Base-by-base conservation (phyloP, 768 basidiomycete genomes). In the Mycena crocata region DNA sequence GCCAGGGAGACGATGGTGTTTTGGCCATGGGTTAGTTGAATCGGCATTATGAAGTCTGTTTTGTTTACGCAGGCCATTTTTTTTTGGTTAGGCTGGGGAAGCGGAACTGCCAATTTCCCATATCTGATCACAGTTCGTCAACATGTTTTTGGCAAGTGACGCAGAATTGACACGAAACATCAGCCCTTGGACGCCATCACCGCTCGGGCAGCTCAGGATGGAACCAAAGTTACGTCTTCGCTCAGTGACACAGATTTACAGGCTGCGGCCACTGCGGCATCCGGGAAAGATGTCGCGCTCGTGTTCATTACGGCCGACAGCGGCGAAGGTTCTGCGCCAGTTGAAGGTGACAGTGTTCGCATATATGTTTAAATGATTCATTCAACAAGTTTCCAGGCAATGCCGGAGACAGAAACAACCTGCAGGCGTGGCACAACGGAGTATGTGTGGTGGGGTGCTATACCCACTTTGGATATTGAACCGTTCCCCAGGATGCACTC, bases 11-110 rank as follows among this genome's bases (percentile, higher is more conserved):
- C 57, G 82, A 83, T 57, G 89, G 89, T 13, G 86, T 89, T 28
- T 79, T 92, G 6, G 89, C 85, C 0, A 86, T 89, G 84, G 90
- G 89, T 75, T 12, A 15, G 32, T 45, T n/a, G 82, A 81, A 82
- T 81, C 40, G 44, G 49, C 4, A 75, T 75, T 8, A 81, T 78
- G 2, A 19, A 37, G 7, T 45, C 24, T 54, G n/a, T n/a, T n/a
- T n/a, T n/a, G n/a, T n/a, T n/a, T n/a, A n/a, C n/a, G n/a, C n/a
- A n/a, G n/a, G n/a, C n/a, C n/a, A n/a, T n/a, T n/a, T n/a, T n/a
- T n/a, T n/a, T n/a, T n/a, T n/a, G n/a, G n/a, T 35, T 46, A 84
- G 83, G 82, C 6, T 84, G 83, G 83, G 83, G 83, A 37, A 81
- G 79, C 62, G 85, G 87, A 50, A 86, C 86, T 0, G 83, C 79